These are phyloP conservation scores for Stevia rebaudiana DNA, from an alignment of 140 eudicot species.

Conservation along the genomic window DNA sequence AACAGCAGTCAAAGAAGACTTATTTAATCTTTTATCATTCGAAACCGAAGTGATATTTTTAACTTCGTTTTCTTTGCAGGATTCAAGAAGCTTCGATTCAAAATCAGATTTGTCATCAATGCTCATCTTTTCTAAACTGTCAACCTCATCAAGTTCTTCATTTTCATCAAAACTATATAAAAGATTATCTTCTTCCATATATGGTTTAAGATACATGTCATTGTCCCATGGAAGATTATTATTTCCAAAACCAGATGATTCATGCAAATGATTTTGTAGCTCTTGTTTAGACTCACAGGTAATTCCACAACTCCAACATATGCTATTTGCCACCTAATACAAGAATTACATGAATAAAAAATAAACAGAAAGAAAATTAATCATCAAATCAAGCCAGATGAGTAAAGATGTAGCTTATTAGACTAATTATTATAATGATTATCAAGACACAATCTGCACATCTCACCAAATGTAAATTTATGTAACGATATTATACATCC, in stretches of 20 bases:
- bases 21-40: slow-evolving; percentile 14
- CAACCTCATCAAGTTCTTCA: slow-evolving; percentile 43
- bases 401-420: too few species aligned
- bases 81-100: slow-evolving; percentile 11
- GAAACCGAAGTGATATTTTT: slow-evolving; percentile 8
- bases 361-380: not conserved
- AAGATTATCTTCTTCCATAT: slow-evolving; percentile 72
- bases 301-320: slow-evolving; percentile 70
- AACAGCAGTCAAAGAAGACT: slow-evolving; percentile 21
- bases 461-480: too few species aligned
- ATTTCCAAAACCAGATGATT: slow-evolving; percentile 21
- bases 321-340: slow-evolving; percentile 52
- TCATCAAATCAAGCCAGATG: not conserved
- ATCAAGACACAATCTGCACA: too few species aligned
- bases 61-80: slow-evolving; percentile 19
- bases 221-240: slow-evolving; percentile 55
- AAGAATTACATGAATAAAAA: not conserved
- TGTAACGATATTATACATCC: too few species aligned
- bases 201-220: slow-evolving; percentile 64
- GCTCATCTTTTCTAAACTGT: slow-evolving; percentile 28
- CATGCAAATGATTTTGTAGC: slow-evolving; percentile 49
- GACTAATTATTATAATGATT: too few species aligned
- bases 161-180: slow-evolving; percentile 66
- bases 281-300: slow-evolving; percentile 41
- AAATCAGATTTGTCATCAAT: slow-evolving; percentile 33